phyloP scores from a whole-genome alignment of 2,329 filamentous ascomycete species.

The Drechslerella coelobrocha region DNA sequence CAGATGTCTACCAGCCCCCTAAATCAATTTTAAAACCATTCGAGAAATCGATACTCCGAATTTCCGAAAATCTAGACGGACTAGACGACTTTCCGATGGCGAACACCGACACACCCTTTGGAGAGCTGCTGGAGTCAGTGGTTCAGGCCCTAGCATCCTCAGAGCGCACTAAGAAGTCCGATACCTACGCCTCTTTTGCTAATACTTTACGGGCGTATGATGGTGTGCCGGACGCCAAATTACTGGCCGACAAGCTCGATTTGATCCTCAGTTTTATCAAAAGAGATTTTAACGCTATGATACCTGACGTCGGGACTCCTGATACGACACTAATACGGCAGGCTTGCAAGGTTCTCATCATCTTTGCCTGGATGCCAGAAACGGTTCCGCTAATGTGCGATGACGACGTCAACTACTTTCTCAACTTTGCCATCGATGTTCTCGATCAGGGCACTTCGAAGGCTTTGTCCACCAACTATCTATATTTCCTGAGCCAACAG shows the following conservation, averaged over 20 bases:
- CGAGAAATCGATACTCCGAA: constrained; percentile 58
- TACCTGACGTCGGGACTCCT: constrained; percentile 61
- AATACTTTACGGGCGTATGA: constrained; percentile 80
- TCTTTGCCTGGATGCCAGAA: constrained; percentile 76
- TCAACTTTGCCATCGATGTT: constrained; percentile 81
- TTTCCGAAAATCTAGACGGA: constrained; percentile 57
- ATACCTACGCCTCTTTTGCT: constrained; percentile 84
- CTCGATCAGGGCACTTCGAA: constrained; percentile 75
- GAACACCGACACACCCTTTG: constrained; percentile 65
- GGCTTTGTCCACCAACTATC: constrained; percentile 76
- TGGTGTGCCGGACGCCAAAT: constrained; percentile 76
- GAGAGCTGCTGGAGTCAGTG: constrained; percentile 83
- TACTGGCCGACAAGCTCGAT: constrained; percentile 76
- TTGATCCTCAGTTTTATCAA: constrained; percentile 81
- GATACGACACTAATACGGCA: constrained; percentile 78
- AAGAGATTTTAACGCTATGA: constrained; percentile 74
- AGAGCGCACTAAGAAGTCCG: constrained; percentile 74
- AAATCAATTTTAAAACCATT: constrained; percentile 83
- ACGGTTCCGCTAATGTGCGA: constrained; percentile 73
- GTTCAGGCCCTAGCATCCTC: constrained; percentile 79
- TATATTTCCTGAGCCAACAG: constrained; percentile 81
- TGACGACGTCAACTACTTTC: constrained; percentile 79
- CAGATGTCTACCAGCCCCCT: constrained; percentile 2
- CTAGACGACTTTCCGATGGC: constrained; percentile 61
- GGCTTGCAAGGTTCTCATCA: constrained; percentile 77